Conservation (phyloP, 75 land plant genomes). For the Sequoiadendron giganteum region DNA sequence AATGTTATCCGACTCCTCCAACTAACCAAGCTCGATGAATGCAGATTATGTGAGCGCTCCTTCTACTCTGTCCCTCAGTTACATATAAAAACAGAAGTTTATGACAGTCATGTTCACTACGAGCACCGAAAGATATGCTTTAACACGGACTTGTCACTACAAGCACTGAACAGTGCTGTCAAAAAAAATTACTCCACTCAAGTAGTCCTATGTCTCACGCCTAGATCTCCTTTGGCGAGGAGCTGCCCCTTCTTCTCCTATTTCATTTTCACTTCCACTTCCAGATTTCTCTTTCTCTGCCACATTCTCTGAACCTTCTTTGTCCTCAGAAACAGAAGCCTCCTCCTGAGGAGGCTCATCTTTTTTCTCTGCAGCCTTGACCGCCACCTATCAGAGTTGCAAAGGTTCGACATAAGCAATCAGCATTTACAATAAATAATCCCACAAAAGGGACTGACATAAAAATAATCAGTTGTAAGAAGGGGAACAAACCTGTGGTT, state of each 20-base stretch:
- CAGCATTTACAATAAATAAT: not conserved
- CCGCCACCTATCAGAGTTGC: not conserved
- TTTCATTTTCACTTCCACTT: constrained; percentile 11
- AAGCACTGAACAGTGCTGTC: not conserved
- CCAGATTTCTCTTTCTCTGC: constrained; percentile 24
- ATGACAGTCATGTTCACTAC: not conserved
- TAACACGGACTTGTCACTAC: not conserved
- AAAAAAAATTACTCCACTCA: not conserved
- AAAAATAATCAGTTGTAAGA: not conserved
- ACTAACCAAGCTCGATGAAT: not conserved
- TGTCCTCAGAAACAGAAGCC: not conserved
- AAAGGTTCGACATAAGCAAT: not conserved
- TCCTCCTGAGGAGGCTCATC: not conserved
- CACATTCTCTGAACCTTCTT: constrained; percentile 23
- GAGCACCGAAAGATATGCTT: not conserved
- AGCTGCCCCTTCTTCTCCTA: constrained; percentile 23
- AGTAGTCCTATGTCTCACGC: constrained; percentile 29
- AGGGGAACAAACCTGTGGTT: constrained; percentile 19
- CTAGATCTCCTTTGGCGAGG: constrained; percentile 46
- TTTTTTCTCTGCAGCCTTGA: not conserved
- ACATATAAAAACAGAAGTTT: not conserved
- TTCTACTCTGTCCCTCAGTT: not conserved
- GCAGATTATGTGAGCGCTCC: not conserved
- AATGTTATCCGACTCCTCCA: not conserved
- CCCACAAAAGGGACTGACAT: not conserved